Evolutionary conservation across 441 rosid genomes (phyloP).

Genomic region (Populus hybrid): DNA sequence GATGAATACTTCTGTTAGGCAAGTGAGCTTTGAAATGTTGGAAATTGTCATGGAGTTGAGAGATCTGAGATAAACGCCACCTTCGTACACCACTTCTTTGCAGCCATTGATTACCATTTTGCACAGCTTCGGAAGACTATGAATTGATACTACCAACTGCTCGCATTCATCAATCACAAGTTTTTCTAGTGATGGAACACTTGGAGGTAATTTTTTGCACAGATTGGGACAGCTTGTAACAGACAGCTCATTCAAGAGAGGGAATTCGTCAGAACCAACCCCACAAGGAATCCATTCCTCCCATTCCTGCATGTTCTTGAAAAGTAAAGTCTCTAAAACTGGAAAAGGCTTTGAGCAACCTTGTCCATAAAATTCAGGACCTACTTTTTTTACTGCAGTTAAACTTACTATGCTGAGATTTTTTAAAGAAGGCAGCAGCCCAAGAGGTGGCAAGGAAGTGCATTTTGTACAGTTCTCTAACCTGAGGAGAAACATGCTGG

Average conservation of each 20-base stretch:
- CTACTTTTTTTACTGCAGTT: not conserved
- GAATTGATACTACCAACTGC: not conserved
- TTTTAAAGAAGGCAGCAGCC: not conserved
- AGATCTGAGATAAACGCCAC: not conserved
- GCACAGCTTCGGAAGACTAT: not conserved
- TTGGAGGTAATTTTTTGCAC: not conserved
- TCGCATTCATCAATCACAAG: not conserved
- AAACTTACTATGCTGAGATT: not conserved
- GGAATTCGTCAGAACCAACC: not conserved
- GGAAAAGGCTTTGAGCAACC: not conserved
- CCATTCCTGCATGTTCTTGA: not conserved
- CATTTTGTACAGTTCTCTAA: not conserved
- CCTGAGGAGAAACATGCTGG: not conserved
- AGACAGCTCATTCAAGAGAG: not conserved
- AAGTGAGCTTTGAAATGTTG: not conserved
- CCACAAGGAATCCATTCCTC: not conserved
- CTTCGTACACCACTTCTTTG: not conserved
- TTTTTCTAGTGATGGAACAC: not conserved
- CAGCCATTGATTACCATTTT: not conserved
- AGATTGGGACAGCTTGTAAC: not conserved
- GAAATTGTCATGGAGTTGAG: not conserved
- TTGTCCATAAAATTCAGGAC: slow-evolving; percentile 9
- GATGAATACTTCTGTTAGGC: not conserved
- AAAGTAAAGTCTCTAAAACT: not conserved
- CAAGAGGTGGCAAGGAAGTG: not conserved